Evolutionary conservation across 2,329 filamentous ascomycete species (phyloP).

Genomic region (Alternaria sp.): DNA sequence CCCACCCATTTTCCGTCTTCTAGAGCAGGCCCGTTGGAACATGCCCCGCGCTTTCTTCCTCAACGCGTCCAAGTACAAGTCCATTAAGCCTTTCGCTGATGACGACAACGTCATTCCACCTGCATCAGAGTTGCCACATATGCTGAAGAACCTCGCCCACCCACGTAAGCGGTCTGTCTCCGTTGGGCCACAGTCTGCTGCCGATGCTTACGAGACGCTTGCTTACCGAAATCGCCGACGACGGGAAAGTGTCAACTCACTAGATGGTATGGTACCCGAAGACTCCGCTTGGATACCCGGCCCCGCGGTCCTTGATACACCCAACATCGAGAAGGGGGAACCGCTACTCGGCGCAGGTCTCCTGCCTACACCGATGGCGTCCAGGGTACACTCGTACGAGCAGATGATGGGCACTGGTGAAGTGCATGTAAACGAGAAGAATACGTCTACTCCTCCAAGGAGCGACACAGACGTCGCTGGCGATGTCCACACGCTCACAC

Average conservation of each 20-base stretch:
- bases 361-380: constrained; percentile 55
- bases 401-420: constrained; percentile 74
- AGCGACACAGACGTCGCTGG: constrained; percentile 43
- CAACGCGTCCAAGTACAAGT: constrained; percentile 86
- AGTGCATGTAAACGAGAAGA: constrained; percentile 34
- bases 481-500: constrained; percentile 21
- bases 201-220: constrained; percentile 93
- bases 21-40: constrained; percentile 79
- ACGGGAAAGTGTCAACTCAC: constrained; percentile 63
- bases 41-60: constrained; percentile 91
- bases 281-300: constrained; percentile 31
- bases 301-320: constrained; percentile 42
- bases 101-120: constrained; percentile 90
- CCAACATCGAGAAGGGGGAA: constrained; percentile 34
- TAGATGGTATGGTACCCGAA: constrained; percentile 38
- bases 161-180: constrained; percentile 83
- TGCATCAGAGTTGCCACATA: constrained; percentile 82
- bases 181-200: constrained; percentile 91
- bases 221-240: constrained; percentile 81
- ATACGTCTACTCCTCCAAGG: constrained; percentile 30
- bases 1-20: constrained; percentile 84
- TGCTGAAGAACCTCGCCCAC: constrained; percentile 82
- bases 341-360: constrained; percentile 51
- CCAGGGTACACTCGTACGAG: constrained; percentile 68
- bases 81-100: constrained; percentile 73